Evolutionary conservation across 192 early-diverging fungal genomes (phyloP), one percentile per base, ranked within the genome.

Genomic region (Entomortierella beljakovae): DNA sequence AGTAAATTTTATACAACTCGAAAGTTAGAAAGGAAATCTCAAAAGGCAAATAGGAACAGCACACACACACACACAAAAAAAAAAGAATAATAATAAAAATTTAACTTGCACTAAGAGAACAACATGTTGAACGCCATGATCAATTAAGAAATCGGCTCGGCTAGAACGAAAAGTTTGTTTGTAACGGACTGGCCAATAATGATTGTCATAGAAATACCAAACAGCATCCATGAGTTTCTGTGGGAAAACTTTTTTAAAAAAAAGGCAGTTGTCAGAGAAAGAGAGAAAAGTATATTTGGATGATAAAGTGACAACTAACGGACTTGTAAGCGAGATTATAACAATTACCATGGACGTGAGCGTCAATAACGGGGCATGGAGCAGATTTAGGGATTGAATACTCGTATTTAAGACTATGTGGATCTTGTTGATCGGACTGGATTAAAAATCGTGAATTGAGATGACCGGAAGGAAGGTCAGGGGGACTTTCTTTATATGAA

Each of bases 231-330:
- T 83, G 28, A 83, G 52, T 28, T 50, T 50, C 9, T 74, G 77
- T 8, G 81, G 81, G 37, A 83, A 83, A 9, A 83, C 75, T 79
- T n/a, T n/a, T n/a, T n/a, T n/a, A n/a, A n/a, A n/a, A n/a, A n/a
- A n/a, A n/a, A n/a, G n/a, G n/a, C n/a, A n/a, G n/a, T n/a, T n/a
- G n/a, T n/a, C n/a, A 26, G 18, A 4, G 32, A 33, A 18, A 51
- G 28, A 38, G 3, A 15, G 43, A 8, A 32, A 11, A n/a, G 8
- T 46, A 20, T 10, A 20, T 46, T 16, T 11, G 20, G 29, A n/a
- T 26, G 25, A 51, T 55, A n/a, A 26, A 29, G n/a, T 66, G n/a
- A 48, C 25, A 10, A 69, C 13, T 31, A n/a, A 32, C 29, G 35
- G 25, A 6, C 20, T 1, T 31, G 23, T 25, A 33, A 15, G 2